These are phyloP conservation scores for Penicillium subrubescens DNA, from an alignment of 495 filamentous ascomycete species.

Conservation along the genomic window DNA sequence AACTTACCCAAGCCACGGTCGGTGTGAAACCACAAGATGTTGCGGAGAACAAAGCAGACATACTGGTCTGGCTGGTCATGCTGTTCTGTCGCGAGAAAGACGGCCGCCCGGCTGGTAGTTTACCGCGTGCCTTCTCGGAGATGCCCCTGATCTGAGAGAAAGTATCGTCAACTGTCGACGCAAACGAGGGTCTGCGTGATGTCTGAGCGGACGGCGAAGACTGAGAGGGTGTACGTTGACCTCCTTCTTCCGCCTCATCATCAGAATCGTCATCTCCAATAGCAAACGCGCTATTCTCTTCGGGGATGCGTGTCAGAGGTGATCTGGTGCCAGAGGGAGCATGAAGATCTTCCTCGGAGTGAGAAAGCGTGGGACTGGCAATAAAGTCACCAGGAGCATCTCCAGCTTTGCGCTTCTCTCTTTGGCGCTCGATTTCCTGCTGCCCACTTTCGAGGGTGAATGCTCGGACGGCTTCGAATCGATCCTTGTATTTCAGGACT, in stretches of 20 bases:
- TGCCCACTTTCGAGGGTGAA: conserved; percentile 96
- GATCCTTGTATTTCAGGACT: conserved; percentile 75
- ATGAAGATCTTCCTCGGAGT: conserved; percentile 72
- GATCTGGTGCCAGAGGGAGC: conserved; percentile 64
- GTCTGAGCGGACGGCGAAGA: conserved; percentile 70
- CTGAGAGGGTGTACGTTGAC: conserved; percentile 65
- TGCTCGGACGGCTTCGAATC: conserved; percentile 83
- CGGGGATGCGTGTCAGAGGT: conserved; percentile 75
- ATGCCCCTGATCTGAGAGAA: conserved; percentile 89
- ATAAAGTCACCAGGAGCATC: conserved; percentile 34
- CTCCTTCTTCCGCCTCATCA: conserved; percentile 58
- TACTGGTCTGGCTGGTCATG: conserved; percentile 76
- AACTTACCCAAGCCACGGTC: conserved; percentile 68
- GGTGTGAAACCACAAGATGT: conserved; percentile 70
- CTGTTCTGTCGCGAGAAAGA: conserved; percentile 92
- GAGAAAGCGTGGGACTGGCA: conserved; percentile 43
- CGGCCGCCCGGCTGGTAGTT: conserved; percentile 85
- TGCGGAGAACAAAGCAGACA: conserved; percentile 56
- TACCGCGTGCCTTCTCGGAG: conserved; percentile 96
- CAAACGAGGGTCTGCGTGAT: conserved; percentile 71
- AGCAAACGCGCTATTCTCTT: conserved; percentile 77
- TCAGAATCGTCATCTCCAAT: conserved; percentile 90
- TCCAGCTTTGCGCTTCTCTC: conserved; percentile 71
- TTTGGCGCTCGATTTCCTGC: conserved; percentile 85
- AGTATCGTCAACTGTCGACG: conserved; percentile 74